Evolutionary conservation across 768 basidiomycete genomes (phyloP).

Genomic region (Termitomyces titanicus): DNA sequence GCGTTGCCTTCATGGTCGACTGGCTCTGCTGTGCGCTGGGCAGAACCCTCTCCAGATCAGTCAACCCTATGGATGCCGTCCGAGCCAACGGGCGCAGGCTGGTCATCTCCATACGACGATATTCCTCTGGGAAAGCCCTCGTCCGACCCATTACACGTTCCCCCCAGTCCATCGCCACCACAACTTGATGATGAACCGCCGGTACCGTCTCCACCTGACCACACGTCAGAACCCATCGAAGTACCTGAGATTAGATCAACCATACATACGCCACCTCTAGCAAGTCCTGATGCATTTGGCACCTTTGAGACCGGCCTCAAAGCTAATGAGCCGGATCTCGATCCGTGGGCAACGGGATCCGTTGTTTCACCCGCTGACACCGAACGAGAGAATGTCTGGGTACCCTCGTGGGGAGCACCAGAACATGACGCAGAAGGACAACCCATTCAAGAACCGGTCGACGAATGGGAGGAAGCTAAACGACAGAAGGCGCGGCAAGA

Average conservation of each 20-base stretch:
- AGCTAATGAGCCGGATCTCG: conserved; percentile 22
- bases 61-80: conserved; percentile 40
- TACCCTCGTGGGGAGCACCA: conserved; percentile 35
- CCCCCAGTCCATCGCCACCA: conserved; percentile 11
- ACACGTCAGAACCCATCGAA: not conserved
- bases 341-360: conserved; percentile 35
- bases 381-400: conserved; percentile 34
- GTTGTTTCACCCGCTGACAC: conserved; percentile 9
- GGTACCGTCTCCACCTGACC: not conserved
- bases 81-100: conserved; percentile 16
- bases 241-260: conserved; percentile 4
- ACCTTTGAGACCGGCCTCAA: conserved; percentile 51
- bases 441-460: conserved; percentile 21
- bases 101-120: conserved; percentile 40
- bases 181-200: conserved; percentile 7
- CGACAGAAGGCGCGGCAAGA: conserved; percentile 57
- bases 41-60: conserved; percentile 37
- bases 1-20: conserved; percentile 56
- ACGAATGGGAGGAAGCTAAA: conserved; percentile 69
- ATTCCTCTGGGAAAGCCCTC: conserved; percentile 31
- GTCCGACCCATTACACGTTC: conserved; percentile 1
- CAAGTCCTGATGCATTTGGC: conserved; percentile 55
- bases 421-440: conserved; percentile 16
- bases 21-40: conserved; percentile 41
- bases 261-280: conserved; percentile 18